Base-by-base conservation (phyloP, 2,329 filamentous ascomycete species). In the Claviceps maximensis region DNA sequence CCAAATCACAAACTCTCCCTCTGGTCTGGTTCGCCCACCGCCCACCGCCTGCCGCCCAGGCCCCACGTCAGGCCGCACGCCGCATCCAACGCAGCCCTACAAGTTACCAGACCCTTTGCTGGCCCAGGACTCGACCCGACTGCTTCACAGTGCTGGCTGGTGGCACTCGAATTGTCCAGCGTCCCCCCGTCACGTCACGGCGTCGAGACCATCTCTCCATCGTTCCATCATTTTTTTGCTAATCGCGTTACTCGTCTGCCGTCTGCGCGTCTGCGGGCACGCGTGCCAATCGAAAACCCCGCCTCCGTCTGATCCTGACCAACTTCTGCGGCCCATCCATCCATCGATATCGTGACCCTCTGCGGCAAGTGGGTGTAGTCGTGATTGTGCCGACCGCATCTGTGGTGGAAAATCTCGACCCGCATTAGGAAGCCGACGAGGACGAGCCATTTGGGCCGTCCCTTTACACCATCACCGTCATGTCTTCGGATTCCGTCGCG, bases 401-500 rank as follows among this genome's bases (percentile, higher is more conserved):
- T n/a, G 38, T 15, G 29, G 19, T 23, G 38, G 27, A 50, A 42
- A 19, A 27, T 36, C 21, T n/a, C 47, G 38, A 41, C 47, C 17
- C 47, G 48, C 52, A 42, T 48, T 42, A 38, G n/a, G 46, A 33
- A 38, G 23, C 31, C 51, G 46, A 47, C 36, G 29, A 54, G 53
- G n/a, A 54, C 45, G 42, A 50, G 52, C 51, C 51, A 15, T 29
- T 19, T 36, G 25, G 25, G 45, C 42, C 29, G 27, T 41, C 51
- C 41, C 33, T 47, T 19, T 15, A 17, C 36, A 10, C 25, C 27
- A 8, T 47, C 45, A 41, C 40, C 59, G 58, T 47, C 62, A 82
- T 82, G 79, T 82, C 79, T 60, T 77, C 77, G 52, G 80, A 79
- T 50, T 82, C 79, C 52, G 78, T 76, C 52, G 70, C 76, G 31